A percentile compares a stretch with the other conserved stretches of the same genome.
phyloP scores from a whole-genome alignment of 1,139 yeast genomes.

The Chernovozyma aurita region DNA sequence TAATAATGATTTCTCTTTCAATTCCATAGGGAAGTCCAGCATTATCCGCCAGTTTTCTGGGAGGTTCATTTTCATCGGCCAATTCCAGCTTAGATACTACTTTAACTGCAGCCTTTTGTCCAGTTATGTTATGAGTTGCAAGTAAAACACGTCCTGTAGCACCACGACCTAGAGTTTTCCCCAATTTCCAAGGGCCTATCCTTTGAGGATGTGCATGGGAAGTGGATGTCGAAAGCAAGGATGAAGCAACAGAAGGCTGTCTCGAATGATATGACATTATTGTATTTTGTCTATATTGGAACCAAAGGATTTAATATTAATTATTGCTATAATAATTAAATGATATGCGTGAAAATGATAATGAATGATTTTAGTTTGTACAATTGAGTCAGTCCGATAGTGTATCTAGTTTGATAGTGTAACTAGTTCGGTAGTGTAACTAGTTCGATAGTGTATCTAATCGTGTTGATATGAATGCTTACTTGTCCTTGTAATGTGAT shows the following conservation, averaged over 20 bases:
- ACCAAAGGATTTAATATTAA: no score
- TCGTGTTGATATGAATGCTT: no score
- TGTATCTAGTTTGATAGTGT: no score
- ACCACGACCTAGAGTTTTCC: slow-evolving; percentile 76
- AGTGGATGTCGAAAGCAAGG: slow-evolving; percentile 24
- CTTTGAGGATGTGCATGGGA: slow-evolving; percentile 40
- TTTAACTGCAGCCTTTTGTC: slow-evolving; percentile 77
- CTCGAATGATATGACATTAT: slow-evolving; percentile 36
- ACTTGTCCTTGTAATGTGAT: background rate
- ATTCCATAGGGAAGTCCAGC: slow-evolving; percentile 66
- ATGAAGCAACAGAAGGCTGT: slow-evolving; percentile 36
- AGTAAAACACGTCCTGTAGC: slow-evolving; percentile 76
- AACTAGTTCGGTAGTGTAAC: no score
- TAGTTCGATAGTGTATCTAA: no score
- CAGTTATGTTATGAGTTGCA: slow-evolving; percentile 65
- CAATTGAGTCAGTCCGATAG: no score
- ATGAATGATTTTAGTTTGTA: no score
- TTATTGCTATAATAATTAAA: no score
- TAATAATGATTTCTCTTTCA: slow-evolving; percentile 76
- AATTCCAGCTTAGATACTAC: slow-evolving; percentile 66
- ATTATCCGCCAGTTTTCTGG: slow-evolving; percentile 33
- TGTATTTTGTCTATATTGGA: no score
- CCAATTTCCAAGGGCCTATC: slow-evolving; percentile 79
- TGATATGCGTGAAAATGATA: no score
- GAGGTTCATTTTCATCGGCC: slow-evolving; percentile 34